Evolutionary conservation across 2,329 filamentous ascomycete genomes (phyloP).

Genomic region (Calonectria multiphialidica): DNA sequence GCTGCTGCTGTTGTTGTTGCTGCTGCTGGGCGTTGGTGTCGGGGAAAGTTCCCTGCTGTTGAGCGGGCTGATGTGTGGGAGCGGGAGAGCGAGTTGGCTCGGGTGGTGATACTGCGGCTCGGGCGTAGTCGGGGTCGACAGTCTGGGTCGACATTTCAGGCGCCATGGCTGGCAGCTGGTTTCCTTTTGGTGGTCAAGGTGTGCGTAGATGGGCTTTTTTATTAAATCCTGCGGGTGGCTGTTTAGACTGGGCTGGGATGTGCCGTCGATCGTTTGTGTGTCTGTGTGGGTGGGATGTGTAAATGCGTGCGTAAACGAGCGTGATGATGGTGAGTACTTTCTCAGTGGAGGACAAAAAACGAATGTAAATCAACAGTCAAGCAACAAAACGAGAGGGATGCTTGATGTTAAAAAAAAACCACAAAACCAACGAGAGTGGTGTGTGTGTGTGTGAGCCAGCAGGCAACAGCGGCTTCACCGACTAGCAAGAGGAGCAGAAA

Average conservation of each 20-base stretch:
- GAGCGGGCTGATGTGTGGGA: slow-evolving; percentile 26
- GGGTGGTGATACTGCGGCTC: background rate
- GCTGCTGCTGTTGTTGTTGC: slow-evolving; percentile 20
- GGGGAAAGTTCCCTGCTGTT: slow-evolving; percentile 10
- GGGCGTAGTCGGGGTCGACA: slow-evolving; percentile 18
- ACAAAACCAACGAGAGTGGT: background rate
- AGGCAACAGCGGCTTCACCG: background rate
- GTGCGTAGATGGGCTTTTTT: background rate
- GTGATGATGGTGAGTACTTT: too few relatives aligned
- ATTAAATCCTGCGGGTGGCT: background rate
- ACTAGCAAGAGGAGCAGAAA: background rate
- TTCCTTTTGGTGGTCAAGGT: background rate
- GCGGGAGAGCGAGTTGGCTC: slow-evolving; percentile 23
- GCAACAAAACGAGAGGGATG: background rate
- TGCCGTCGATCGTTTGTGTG: background rate
- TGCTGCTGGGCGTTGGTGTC: background rate
- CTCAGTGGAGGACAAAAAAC: background rate
- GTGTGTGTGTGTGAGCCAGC: background rate
- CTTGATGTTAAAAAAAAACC: background rate
- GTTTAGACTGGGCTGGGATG: background rate
- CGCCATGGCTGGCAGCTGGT: slow-evolving; percentile 30
- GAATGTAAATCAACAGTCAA: background rate
- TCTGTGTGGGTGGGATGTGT: background rate
- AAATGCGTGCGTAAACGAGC: background rate
- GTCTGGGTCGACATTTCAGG: slow-evolving; percentile 40